Conservation (phyloP, 495 filamentous ascomycete genomes). For the Hypoxylon subgilvum region DNA sequence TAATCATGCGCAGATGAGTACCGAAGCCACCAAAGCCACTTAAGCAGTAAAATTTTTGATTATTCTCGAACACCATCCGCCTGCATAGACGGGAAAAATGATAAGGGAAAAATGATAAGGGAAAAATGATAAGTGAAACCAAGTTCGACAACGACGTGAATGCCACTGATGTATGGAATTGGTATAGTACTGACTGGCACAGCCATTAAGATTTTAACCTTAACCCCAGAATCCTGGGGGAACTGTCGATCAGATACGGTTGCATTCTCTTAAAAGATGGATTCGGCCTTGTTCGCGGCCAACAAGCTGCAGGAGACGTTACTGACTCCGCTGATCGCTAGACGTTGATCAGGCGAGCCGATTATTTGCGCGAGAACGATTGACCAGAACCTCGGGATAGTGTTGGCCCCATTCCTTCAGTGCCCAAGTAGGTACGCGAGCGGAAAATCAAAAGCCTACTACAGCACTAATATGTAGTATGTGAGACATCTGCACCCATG, state of each 20-base stretch:
- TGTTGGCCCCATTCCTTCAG: constrained; percentile 15
- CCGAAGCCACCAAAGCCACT: constrained; percentile 5
- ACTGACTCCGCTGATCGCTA: constrained; percentile 25
- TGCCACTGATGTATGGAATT: constrained; percentile 1
- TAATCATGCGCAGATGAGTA: constrained; percentile 26
- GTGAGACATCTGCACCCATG: constrained; percentile 31
- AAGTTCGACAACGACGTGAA: constrained; percentile 20
- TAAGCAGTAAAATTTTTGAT: constrained; percentile 1
- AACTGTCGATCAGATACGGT: constrained; percentile 31
- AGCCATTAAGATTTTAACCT: background rate
- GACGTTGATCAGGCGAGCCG: constrained; percentile 17
- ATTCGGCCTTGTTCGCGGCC: constrained; percentile 16
- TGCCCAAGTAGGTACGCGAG: background rate
- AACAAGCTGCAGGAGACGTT: constrained; percentile 22
- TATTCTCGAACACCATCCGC: constrained; percentile 12
- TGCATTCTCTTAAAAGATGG: constrained; percentile 21
- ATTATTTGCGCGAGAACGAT: constrained; percentile 27
- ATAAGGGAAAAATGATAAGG: background rate
- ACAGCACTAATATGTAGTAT: too few species aligned
- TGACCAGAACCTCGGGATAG: constrained; percentile 24
- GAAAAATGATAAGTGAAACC: constrained; percentile 10
- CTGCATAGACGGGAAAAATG: background rate
- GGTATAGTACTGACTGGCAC: background rate
- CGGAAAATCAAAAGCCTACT: constrained; percentile 15
- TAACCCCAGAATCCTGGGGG: constrained; percentile 26